These are phyloP conservation scores for Scheffersomyces ergatensis DNA, from an alignment of 805 yeast genomes.

Conservation along the genomic window DNA sequence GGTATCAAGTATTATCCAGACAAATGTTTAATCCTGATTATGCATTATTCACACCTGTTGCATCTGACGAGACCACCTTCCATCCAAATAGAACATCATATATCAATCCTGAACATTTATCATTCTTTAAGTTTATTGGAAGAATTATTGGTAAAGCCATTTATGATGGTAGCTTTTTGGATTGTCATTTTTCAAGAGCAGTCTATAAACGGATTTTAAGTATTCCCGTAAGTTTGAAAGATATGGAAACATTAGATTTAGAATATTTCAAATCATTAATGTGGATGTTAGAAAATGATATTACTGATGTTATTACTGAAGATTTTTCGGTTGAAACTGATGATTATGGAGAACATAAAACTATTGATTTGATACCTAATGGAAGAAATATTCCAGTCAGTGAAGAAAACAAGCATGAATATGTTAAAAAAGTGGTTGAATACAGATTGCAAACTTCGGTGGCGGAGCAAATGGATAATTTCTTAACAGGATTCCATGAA, in stretches of 20 bases:
- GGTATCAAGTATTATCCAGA: constrained; percentile 92
- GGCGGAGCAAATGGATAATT: constrained; percentile 80
- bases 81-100: constrained; percentile 93
- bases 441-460: constrained; percentile 82
- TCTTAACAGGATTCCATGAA: constrained; percentile 85
- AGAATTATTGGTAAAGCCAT: constrained; percentile 93
- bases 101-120: constrained; percentile 88
- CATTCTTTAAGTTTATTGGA: constrained; percentile 93
- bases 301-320: constrained; percentile 91
- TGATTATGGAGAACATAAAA: constrained; percentile 87
- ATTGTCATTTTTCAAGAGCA: constrained; percentile 93
- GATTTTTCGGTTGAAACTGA: constrained; percentile 92
- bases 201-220: constrained; percentile 87
- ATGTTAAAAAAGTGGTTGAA: constrained; percentile 82
- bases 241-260: constrained; percentile 89
- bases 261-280: constrained; percentile 88
- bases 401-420: constrained; percentile 86
- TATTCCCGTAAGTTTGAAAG: constrained; percentile 78
- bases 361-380: constrained; percentile 75
- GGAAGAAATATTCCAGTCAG: constrained; percentile 87
- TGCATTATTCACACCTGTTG: constrained; percentile 87
- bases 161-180: constrained; percentile 78
- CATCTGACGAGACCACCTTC: constrained; percentile 88
- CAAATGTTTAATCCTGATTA: constrained; percentile 97
- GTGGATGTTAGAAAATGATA: constrained; percentile 97